A percentile compares a stretch with the other conserved stretches of the same genome.
phyloP scores from a whole-genome alignment of 2,329 filamentous ascomycete species.

The Alternaria dauci region DNA sequence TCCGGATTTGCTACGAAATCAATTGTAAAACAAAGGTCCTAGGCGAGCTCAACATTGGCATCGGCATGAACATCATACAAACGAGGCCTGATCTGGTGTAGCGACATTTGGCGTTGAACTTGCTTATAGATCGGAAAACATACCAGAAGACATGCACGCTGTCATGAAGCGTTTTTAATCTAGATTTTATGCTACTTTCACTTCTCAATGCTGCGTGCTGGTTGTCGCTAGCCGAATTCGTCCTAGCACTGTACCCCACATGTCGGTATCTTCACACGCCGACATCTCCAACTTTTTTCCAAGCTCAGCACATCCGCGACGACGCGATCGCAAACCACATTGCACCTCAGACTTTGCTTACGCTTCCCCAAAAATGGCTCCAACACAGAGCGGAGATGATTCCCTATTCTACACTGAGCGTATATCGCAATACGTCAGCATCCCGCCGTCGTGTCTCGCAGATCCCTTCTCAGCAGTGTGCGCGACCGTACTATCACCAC shows the following conservation, averaged over 20 bases:
- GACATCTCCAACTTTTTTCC: constrained; percentile 45
- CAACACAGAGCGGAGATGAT: constrained; percentile 23
- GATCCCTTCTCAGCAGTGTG: constrained; percentile 75
- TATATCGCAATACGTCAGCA: constrained; percentile 79
- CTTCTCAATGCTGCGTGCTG: neutral
- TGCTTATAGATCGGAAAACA: neutral
- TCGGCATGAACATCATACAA: neutral
- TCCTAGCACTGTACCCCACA: constrained; percentile 25
- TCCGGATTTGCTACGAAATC: neutral
- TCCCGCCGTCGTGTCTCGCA: constrained; percentile 75
- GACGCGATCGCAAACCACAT: constrained; percentile 27
- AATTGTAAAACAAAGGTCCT: neutral
- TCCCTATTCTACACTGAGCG: constrained; percentile 77
- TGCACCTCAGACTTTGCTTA: neutral
- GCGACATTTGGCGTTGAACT: neutral
- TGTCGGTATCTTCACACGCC: constrained; percentile 22
- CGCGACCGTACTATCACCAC: constrained; percentile 76
- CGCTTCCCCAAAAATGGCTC: constrained; percentile 34
- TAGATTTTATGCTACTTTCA: neutral
- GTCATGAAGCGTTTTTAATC: neutral
- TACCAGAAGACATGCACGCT: neutral
- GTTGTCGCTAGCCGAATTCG: constrained; percentile 2
- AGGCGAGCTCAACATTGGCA: neutral
- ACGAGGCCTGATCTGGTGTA: neutral
- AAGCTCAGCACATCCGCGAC: constrained; percentile 19